phyloP scores from a whole-genome alignment of 2,329 filamentous ascomycete genomes.

The Penicillium janthinellum region DNA sequence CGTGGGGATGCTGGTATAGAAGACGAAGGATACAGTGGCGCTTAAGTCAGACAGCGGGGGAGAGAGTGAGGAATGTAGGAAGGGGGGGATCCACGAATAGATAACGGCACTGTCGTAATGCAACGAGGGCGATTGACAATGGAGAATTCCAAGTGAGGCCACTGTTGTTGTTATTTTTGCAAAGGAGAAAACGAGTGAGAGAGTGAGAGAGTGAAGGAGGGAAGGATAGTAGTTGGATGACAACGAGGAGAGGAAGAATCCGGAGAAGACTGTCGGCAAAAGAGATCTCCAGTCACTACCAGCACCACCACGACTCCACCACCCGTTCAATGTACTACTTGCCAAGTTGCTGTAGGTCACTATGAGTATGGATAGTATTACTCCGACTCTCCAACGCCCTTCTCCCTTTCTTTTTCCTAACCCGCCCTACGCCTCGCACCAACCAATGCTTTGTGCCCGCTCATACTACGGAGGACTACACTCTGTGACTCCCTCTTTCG shows the following conservation, averaged over 20 bases:
- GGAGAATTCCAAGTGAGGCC: constrained; percentile 14
- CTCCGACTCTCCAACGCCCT: not conserved
- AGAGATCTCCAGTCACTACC: not conserved
- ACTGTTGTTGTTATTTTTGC: constrained; percentile 2
- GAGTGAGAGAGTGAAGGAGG: not conserved
- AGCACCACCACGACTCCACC: not conserved
- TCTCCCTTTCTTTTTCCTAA: not conserved
- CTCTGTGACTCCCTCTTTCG: not conserved
- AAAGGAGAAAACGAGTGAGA: not conserved
- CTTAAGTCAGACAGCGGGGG: constrained; percentile 15
- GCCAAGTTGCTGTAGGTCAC: too few species aligned
- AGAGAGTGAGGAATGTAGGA: constrained; percentile 21
- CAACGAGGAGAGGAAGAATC: constrained; percentile 5
- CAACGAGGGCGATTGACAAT: constrained; percentile 14
- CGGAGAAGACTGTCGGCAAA: constrained; percentile 1
- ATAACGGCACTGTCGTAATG: constrained; percentile 15
- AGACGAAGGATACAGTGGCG: constrained; percentile 15
- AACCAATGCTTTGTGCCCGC: not conserved
- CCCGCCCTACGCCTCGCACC: not conserved
- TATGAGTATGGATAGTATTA: too few species aligned
- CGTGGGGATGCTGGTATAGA: constrained; percentile 9
- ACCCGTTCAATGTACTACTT: too few species aligned
- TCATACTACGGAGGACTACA: not conserved
- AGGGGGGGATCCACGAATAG: constrained; percentile 11
- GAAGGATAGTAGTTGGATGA: constrained; percentile 1